phyloP scores from a whole-genome alignment of 345 rosid species.

The Acer saccharum region DNA sequence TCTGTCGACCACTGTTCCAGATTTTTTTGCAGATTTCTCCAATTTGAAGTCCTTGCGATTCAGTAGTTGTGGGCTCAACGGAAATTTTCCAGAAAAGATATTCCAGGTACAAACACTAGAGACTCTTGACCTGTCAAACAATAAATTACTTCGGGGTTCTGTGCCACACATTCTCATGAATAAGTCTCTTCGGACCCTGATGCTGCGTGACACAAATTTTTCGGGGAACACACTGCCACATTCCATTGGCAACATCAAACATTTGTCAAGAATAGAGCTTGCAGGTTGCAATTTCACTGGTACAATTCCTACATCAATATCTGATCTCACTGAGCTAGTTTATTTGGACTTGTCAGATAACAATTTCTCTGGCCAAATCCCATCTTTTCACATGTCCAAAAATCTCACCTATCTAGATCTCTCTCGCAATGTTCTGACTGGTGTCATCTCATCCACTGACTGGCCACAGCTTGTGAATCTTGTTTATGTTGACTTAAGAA shows the following conservation, averaged over 20 bases:
- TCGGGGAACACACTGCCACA: slow-evolving; percentile 37
- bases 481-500: slow-evolving; percentile 26
- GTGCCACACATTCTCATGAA: slow-evolving; percentile 10
- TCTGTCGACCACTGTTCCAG: slow-evolving; percentile 26
- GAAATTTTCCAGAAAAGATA: slow-evolving; percentile 31
- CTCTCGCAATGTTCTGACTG: slow-evolving; percentile 34
- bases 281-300: slow-evolving; percentile 27
- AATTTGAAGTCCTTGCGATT: slow-evolving; percentile 31
- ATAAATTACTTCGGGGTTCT: slow-evolving; percentile 29
- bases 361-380: slow-evolving; percentile 37
- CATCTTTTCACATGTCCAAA: slow-evolving; percentile 23
- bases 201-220: slow-evolving; percentile 28
- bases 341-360: slow-evolving; percentile 38
- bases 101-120: slow-evolving; percentile 27
- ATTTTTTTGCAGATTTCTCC: slow-evolving; percentile 21
- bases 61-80: slow-evolving; percentile 13
- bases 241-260: slow-evolving; percentile 30
- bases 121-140: slow-evolving; percentile 29
- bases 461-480: slow-evolving; percentile 36
- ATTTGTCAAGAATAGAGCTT: slow-evolving; percentile 25
- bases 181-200: slow-evolving; percentile 27
- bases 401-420: slow-evolving; percentile 29
- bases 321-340: slow-evolving; percentile 24
- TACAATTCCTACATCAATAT: slow-evolving; percentile 31
- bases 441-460: slow-evolving; percentile 23